phyloP scores from a whole-genome alignment of 768 basidiomycete genomes.

The Hemileccinum rubropunctum region DNA sequence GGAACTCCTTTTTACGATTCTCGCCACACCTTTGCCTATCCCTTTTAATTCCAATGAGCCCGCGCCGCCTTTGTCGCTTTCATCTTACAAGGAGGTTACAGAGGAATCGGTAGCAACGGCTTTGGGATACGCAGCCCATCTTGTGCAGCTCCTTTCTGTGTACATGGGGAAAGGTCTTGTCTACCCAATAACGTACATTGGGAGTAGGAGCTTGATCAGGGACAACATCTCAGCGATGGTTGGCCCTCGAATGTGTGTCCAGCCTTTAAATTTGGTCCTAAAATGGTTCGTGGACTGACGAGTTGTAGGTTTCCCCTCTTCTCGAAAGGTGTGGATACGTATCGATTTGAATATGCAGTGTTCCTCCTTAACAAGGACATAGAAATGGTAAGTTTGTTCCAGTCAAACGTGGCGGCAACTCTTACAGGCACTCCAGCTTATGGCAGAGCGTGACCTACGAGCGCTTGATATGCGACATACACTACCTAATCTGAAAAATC shows the following conservation, averaged over 20 bases:
- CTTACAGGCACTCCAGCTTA: constrained; percentile 54
- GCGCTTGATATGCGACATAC: constrained; percentile 95
- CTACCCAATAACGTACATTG: constrained; percentile 89
- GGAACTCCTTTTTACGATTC: constrained; percentile 86
- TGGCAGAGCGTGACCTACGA: constrained; percentile 85
- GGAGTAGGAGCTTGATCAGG: constrained; percentile 86
- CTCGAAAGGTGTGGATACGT: constrained; percentile 91
- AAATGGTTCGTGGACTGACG: constrained; percentile 10
- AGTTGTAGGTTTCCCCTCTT: constrained; percentile 86
- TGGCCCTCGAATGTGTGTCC: constrained; percentile 84
- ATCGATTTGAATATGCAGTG: constrained; percentile 96
- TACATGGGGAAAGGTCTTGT: constrained; percentile 75
- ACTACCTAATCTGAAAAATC: constrained; percentile 92
- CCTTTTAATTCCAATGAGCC: constrained; percentile 72
- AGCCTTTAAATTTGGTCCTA: constrained; percentile 1
- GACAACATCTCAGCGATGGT: constrained; percentile 95
- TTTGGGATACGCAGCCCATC: constrained; percentile 85
- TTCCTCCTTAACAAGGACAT: constrained; percentile 97
- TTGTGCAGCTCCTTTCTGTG: constrained; percentile 76
- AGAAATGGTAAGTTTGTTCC: constrained; percentile 63
- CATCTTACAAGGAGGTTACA: constrained; percentile 65
- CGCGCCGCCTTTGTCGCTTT: constrained; percentile 73
- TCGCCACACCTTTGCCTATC: constrained; percentile 88
- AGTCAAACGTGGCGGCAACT: neutral
- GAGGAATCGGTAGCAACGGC: constrained; percentile 89